These are phyloP conservation scores for Colletotrichum liaoningense DNA, from an alignment of 2,329 filamentous ascomycete genomes.

Conservation along the genomic window DNA sequence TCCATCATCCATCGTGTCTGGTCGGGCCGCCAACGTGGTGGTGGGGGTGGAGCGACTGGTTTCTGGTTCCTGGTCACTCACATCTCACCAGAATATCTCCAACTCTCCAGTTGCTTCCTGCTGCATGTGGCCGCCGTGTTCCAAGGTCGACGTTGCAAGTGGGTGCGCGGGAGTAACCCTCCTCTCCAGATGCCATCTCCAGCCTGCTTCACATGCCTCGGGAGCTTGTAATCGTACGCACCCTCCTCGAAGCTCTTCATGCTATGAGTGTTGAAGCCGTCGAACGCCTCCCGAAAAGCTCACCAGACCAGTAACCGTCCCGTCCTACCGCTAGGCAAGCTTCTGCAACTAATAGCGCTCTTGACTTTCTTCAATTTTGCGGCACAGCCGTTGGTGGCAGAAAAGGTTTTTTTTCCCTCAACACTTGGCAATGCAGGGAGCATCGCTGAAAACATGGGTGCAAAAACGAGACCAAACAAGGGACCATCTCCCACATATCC, in stretches of 20 bases:
- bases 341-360: neutral
- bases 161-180: neutral
- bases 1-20: constrained; percentile 13
- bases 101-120: neutral
- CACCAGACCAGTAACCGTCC: neutral
- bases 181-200: constrained; percentile 6
- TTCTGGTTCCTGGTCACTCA: constrained; percentile 12
- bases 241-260: neutral
- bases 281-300: neutral
- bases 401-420: constrained; percentile 25
- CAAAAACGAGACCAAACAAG: neutral
- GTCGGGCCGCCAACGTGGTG: constrained; percentile 23
- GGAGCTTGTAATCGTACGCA: neutral
- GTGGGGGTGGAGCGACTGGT: constrained; percentile 19
- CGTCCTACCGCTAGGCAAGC: neutral
- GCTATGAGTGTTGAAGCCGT: neutral
- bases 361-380: neutral
- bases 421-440: constrained; percentile 30
- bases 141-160: neutral
- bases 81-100: constrained; percentile 16
- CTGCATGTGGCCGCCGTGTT: constrained; percentile 1
- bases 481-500: constrained; percentile 28
- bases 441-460: constrained; percentile 16
- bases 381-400: neutral
- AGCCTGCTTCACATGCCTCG: neutral